Conservation (phyloP, 805 yeast genomes). For the Torulaspora gathmanii region DNA sequence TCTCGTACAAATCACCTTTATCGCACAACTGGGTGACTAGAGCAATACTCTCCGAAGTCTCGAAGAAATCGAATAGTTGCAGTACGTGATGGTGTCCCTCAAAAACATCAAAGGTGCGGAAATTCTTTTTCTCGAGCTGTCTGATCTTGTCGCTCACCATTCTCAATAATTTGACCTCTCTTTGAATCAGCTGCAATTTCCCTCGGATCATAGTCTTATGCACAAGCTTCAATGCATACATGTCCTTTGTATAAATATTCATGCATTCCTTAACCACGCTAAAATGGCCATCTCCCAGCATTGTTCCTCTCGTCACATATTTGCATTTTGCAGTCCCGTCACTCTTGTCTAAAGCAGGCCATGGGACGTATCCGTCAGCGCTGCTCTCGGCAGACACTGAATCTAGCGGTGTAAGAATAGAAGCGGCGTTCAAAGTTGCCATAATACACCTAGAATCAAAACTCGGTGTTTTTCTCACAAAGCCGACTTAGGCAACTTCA, state of each 20-base stretch:
- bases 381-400: background rate
- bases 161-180: slow-evolving; percentile 53
- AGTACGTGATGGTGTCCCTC: slow-evolving; percentile 47
- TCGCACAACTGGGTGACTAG: slow-evolving; percentile 62
- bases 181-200: slow-evolving; percentile 43
- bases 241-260: slow-evolving; percentile 38
- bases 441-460: too few species aligned
- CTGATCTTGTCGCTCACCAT: slow-evolving; percentile 24
- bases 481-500: too few species aligned
- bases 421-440: too few species aligned
- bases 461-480: too few species aligned
- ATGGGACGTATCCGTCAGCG: slow-evolving; percentile 9
- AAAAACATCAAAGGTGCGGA: slow-evolving; percentile 18
- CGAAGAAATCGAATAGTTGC: slow-evolving; percentile 64
- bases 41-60: slow-evolving; percentile 52
- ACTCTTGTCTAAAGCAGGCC: slow-evolving; percentile 14
- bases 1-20: slow-evolving; percentile 66
- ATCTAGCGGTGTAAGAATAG: background rate
- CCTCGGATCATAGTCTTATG: slow-evolving; percentile 28
- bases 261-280: slow-evolving; percentile 49
- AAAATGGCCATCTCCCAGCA: slow-evolving; percentile 46
- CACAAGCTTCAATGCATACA: slow-evolving; percentile 46
- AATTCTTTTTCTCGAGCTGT: slow-evolving; percentile 37
- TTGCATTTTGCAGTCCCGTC: slow-evolving; percentile 25
- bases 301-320: slow-evolving; percentile 27